phyloP scores from a whole-genome alignment of 2,329 filamentous ascomycete species.

The Fusarium xyrophilum region DNA sequence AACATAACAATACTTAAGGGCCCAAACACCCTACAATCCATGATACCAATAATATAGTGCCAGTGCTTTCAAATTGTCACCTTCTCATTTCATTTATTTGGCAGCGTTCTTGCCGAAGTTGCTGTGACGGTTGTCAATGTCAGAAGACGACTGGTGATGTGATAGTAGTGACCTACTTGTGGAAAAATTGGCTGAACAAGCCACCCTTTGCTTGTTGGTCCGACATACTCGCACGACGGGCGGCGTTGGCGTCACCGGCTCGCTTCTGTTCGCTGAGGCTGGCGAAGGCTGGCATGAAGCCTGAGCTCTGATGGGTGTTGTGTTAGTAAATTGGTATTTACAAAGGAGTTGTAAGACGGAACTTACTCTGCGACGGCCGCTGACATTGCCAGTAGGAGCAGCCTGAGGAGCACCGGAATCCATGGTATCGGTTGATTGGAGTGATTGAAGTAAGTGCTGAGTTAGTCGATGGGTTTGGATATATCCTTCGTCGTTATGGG shows the following conservation, averaged over 20 bases:
- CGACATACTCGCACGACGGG: slow-evolving; percentile 62
- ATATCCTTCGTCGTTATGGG: background rate
- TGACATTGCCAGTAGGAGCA: slow-evolving; percentile 23
- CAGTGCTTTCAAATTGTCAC: background rate
- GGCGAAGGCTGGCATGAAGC: slow-evolving; percentile 57
- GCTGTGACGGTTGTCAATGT: slow-evolving; percentile 30
- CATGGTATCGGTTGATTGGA: slow-evolving; percentile 35
- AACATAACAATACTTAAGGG: background rate
- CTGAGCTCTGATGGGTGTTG: slow-evolving; percentile 49
- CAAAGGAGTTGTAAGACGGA: background rate
- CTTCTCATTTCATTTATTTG: slow-evolving; percentile 34
- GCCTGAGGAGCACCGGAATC: slow-evolving; percentile 41
- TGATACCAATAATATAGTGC: slow-evolving; percentile 13
- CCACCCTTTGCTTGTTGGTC: slow-evolving; percentile 60
- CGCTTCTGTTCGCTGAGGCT: slow-evolving; percentile 61
- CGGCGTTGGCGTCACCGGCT: slow-evolving; percentile 50
- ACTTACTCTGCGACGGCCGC: slow-evolving; percentile 44
- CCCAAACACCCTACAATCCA: background rate
- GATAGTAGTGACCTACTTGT: slow-evolving; percentile 54
- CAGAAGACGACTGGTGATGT: background rate
- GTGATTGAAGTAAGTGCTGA: background rate
- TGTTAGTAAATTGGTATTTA: background rate
- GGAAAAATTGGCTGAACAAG: slow-evolving; percentile 63
- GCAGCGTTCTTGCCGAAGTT: slow-evolving; percentile 46
- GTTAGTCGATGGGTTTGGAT: background rate